These are phyloP conservation scores for cucumber (Cucumis sativus) DNA, from an alignment of 306 rosid species.

Conservation along the genomic window DNA sequence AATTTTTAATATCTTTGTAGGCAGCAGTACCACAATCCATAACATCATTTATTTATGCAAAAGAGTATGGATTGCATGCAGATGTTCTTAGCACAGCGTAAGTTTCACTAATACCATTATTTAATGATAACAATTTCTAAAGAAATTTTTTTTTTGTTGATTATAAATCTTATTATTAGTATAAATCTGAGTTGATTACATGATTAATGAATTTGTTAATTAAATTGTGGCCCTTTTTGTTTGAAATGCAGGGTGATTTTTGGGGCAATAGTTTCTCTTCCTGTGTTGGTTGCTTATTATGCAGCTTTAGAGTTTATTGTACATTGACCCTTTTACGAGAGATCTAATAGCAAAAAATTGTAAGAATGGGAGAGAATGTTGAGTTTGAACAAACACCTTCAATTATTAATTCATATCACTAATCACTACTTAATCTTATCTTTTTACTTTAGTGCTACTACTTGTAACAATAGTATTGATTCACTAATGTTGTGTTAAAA, in stretches of 20 bases:
- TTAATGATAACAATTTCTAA: no score
- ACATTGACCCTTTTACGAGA: not conserved
- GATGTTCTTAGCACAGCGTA: constrained; percentile 95
- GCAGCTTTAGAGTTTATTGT: constrained; percentile 41
- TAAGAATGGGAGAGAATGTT: not conserved
- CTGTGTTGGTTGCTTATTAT: constrained; percentile 51
- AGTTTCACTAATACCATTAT: not conserved
- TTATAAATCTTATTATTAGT: no score
- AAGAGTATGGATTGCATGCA: constrained; percentile 78
- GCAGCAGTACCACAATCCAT: constrained; percentile 93
- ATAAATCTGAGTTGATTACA: not conserved
- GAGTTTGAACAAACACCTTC: not conserved
- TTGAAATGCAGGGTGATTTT: constrained; percentile 64
- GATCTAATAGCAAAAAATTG: not conserved
- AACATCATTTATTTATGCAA: constrained; percentile 81
- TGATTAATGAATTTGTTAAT: not conserved
- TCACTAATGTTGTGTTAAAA: no score
- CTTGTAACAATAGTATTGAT: no score
- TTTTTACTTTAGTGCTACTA: no score
- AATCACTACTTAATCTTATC: no score
- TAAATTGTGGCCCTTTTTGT: not conserved
- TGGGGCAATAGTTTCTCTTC: constrained; percentile 72
- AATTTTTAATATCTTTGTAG: constrained; percentile 19
- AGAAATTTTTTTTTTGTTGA: no score
- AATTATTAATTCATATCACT: not conserved